Evolutionary conservation across 805 yeast genomes (phyloP), one percentile per base, ranked within the genome.

Genomic region (Pichia heedii): DNA sequence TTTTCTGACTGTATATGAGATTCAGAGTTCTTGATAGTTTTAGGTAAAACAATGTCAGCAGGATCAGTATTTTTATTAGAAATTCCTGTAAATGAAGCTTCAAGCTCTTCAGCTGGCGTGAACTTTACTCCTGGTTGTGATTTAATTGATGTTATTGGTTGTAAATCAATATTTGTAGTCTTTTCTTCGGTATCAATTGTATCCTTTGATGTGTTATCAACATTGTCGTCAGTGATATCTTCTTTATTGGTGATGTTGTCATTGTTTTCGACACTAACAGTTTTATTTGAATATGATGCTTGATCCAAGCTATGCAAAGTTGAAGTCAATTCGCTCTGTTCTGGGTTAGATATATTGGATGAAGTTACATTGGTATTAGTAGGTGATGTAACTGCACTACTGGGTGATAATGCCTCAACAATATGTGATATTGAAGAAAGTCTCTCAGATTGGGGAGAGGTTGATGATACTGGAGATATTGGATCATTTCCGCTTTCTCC

Each of bases 1-100:
- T 12, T 11, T 12, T 10, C 19, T 22, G 22, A 5, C 18, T 32
- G 9, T 3, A 32, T 9, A 32, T 18, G 9, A 16, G 21, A 11
- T 18, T 15, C 33, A 22, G n/a, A 3, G 12, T 21, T 37, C 36
- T 8, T 37, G 18, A 4, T 29, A 3, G 46, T 15, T 18, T 36
- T 44, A 2, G 47, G 49, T 20, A 43, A 33, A 33, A 44, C 41
- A 22, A 41, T 45, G 27, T 47, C 37, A 1, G 39, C 33, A 7
- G 50, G 48, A 29, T 47, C 50, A 8, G 44, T 42, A 30, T 46
- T 43, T 22, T 50, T 48, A 36, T 50, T 56, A 16, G 67, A 56
- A 40, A 63, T 55, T 6, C 69, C 69, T 0, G 71, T 64, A 53
- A 69, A 68, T 22, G 62, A 62, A 1, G 73, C 73, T 21, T 65